phyloP scores from a whole-genome alignment of 2,329 filamentous ascomycete genomes.

The Macrophomina pseudophaseolina region DNA sequence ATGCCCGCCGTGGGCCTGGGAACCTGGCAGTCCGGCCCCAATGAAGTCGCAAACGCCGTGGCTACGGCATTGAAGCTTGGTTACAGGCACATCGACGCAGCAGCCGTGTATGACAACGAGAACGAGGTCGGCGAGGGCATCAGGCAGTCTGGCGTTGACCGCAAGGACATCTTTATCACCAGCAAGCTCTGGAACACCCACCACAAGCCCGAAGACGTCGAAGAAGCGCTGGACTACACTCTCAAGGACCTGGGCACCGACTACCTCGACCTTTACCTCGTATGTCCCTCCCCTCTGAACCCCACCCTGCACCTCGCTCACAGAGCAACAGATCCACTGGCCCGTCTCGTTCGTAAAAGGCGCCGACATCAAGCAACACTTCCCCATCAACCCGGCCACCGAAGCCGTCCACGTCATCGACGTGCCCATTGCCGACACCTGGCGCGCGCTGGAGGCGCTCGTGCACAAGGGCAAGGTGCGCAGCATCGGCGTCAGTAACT shows the following conservation, averaged over 20 bases:
- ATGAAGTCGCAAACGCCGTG: conserved; percentile 24
- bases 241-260: conserved; percentile 65
- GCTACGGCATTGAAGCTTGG: conserved; percentile 39
- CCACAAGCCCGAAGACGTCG: conserved; percentile 72
- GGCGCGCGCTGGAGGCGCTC: conserved; percentile 47
- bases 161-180: conserved; percentile 57
- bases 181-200: conserved; percentile 87
- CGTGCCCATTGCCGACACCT: conserved; percentile 49
- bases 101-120: conserved; percentile 57
- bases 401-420: conserved; percentile 47
- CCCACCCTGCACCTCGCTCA: neutral
- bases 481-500: conserved; percentile 45
- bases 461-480: conserved; percentile 49
- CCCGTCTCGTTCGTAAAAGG: conserved; percentile 73
- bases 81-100: conserved; percentile 63
- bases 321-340: conserved; percentile 58
- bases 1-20: conserved; percentile 25
- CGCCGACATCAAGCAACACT: conserved; percentile 67
- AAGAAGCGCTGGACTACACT: conserved; percentile 60
- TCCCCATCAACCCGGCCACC: conserved; percentile 62
- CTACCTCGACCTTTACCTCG: conserved; percentile 64
- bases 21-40: conserved; percentile 25
- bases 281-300: neutral
- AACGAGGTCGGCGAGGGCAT: conserved; percentile 55
- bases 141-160: conserved; percentile 48